These are phyloP conservation scores for Alternaria rosae DNA, from an alignment of 2,329 filamentous ascomycete genomes.

Conservation along the genomic window DNA sequence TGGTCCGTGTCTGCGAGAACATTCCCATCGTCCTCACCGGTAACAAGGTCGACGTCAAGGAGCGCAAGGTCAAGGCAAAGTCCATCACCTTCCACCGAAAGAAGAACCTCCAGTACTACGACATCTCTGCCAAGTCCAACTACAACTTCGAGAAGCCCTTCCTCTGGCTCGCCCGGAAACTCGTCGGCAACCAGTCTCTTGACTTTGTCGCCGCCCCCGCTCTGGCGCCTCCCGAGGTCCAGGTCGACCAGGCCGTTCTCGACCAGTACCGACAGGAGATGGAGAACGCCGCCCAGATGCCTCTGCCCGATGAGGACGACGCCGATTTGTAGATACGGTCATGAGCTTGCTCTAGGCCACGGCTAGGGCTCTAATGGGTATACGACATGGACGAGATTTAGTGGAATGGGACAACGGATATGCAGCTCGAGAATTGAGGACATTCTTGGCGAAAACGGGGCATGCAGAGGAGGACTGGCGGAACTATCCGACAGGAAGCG, in stretches of 20 bases:
- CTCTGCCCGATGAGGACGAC: conserved; percentile 94
- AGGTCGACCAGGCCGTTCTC: conserved; percentile 84
- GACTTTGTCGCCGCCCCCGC: conserved; percentile 97
- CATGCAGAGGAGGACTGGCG: conserved; percentile 29
- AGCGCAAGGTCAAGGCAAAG: conserved; percentile 99
- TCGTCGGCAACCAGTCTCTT: conserved; percentile 89
- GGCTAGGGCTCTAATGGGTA: conserved; percentile 36
- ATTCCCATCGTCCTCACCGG: conserved; percentile 97
- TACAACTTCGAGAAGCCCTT: conserved; percentile 99
- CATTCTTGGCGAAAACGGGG: conserved; percentile 39
- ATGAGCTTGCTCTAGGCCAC: conserved; percentile 28
- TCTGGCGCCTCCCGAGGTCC: conserved; percentile 89
- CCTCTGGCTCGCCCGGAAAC: conserved; percentile 98
- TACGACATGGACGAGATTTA: conserved; percentile 39
- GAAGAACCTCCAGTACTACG: conserved; percentile 99
- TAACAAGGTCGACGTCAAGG: conserved; percentile 99
- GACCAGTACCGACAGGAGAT: conserved; percentile 89
- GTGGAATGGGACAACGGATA: conserved; percentile 28
- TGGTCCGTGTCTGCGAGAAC: conserved; percentile 99
- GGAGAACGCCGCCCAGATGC: conserved; percentile 77
- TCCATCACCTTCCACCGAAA: conserved; percentile 99
- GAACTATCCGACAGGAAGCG: conserved; percentile 33
- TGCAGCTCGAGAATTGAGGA: conserved; percentile 31
- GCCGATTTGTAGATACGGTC: conserved; percentile 63
- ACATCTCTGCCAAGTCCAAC: conserved; percentile 99